A percentile compares a stretch with the other conserved stretches of the same genome.
These are phyloP conservation scores for Botrytis squamosa DNA, from an alignment of 2,329 filamentous ascomycete species.

Conservation along the genomic window DNA sequence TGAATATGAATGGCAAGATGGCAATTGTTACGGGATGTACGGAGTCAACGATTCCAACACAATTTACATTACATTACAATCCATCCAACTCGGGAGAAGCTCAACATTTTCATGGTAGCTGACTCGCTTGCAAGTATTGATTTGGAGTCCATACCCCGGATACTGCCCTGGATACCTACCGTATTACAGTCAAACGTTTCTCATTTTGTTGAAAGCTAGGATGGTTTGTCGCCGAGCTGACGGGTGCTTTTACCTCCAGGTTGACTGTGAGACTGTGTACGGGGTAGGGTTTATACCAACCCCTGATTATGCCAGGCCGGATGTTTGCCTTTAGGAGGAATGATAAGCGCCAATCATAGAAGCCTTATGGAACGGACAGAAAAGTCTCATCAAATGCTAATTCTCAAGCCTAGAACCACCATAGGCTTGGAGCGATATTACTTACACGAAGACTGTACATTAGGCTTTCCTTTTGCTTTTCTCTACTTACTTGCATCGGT, in stretches of 20 bases:
- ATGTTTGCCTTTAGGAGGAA: neutral
- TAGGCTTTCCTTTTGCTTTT: neutral
- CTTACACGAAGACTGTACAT: neutral
- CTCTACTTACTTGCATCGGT: neutral
- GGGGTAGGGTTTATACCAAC: neutral
- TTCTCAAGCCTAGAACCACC: neutral
- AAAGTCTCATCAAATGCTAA: neutral
- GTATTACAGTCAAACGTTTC: neutral
- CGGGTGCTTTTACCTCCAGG: neutral
- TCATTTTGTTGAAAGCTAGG: neutral
- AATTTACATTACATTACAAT: neutral
- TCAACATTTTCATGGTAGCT: neutral
- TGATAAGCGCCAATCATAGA: neutral
- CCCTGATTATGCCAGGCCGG: neutral
- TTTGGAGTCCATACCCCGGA: neutral
- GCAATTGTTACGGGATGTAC: neutral
- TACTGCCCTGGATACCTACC: neutral
- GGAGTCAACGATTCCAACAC: neutral
- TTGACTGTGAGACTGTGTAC: neutral
- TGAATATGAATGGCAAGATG: neutral
- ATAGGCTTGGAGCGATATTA: neutral
- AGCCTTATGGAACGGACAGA: neutral
- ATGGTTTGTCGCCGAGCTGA: neutral
- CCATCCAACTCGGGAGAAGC: neutral
- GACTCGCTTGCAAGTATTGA: neutral